A percentile compares a stretch with the other conserved stretches of the same genome.
phyloP scores from a whole-genome alignment of 2,329 filamentous ascomycete genomes.

The Blastomyces emzantsi region DNA sequence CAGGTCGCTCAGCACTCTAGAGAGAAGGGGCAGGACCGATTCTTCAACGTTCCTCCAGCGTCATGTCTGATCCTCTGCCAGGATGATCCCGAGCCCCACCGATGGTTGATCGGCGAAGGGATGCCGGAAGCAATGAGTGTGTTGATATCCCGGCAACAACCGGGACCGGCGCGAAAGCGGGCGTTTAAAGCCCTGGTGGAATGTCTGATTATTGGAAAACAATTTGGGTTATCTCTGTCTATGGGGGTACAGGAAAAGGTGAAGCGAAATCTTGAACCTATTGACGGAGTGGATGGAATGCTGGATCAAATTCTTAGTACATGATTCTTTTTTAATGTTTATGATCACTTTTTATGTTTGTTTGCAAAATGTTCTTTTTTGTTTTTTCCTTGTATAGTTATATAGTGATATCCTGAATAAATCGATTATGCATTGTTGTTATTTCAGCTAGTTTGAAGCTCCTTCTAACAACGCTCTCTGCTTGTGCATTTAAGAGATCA shows the following conservation, averaged over 20 bases:
- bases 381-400: not conserved
- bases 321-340: not conserved
- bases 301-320: slow-evolving; percentile 3
- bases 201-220: slow-evolving; percentile 19
- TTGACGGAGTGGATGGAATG: slow-evolving; percentile 1
- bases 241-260: slow-evolving; percentile 3
- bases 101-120: slow-evolving; percentile 19
- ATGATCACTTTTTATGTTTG: not conserved
- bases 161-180: slow-evolving; percentile 15
- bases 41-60: slow-evolving; percentile 17
- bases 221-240: slow-evolving; percentile 15
- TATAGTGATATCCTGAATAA: no score
- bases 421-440: no score
- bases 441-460: no score
- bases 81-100: slow-evolving; percentile 17
- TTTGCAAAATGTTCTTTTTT: not conserved
- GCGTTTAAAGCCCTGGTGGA: slow-evolving; percentile 18
- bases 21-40: slow-evolving; percentile 17
- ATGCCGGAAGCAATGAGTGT: slow-evolving; percentile 14
- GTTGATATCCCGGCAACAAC: slow-evolving; percentile 13
- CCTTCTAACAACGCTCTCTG: no score
- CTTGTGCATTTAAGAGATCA: no score
- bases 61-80: slow-evolving; percentile 22
- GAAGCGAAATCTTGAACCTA: slow-evolving; percentile 12
- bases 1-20: slow-evolving; percentile 20